A percentile compares a stretch with the other conserved stretches of the same genome.
These are phyloP conservation scores for Ogataea philodendri DNA, from an alignment of 805 yeast species.

Conservation along the genomic window DNA sequence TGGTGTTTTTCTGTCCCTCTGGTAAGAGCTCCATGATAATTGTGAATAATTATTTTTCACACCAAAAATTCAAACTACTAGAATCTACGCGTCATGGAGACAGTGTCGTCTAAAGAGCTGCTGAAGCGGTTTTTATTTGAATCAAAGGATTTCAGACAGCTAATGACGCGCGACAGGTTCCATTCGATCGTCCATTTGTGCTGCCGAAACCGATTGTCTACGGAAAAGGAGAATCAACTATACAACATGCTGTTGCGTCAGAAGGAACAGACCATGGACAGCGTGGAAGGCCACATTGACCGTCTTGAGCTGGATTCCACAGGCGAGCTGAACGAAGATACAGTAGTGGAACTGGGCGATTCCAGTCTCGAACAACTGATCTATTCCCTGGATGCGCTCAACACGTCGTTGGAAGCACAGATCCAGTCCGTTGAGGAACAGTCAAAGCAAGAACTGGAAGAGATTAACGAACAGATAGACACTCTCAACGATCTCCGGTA, in stretches of 20 bases:
- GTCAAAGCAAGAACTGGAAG: conserved; percentile 17
- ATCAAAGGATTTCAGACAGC: conserved; percentile 24
- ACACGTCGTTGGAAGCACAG: conserved; percentile 31
- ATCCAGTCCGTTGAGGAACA: conserved; percentile 19
- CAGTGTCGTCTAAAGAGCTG: conserved; percentile 23
- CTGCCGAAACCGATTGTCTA: conserved; percentile 7
- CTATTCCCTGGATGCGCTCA: conserved; percentile 28
- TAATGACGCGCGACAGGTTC: conserved; percentile 22
- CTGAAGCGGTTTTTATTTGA: conserved; percentile 23
- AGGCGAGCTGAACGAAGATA: conserved; percentile 9
- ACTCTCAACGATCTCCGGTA: conserved; percentile 32
- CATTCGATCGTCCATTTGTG: conserved; percentile 17
- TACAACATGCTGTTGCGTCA: conserved; percentile 18
- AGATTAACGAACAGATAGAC: conserved; percentile 29
- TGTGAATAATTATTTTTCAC: neutral
- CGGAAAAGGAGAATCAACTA: conserved; percentile 13
- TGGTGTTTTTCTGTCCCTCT: conserved; percentile 51
- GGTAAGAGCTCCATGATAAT: conserved; percentile 42
- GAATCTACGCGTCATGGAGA: conserved; percentile 7
- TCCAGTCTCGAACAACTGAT: conserved; percentile 20
- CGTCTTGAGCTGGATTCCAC: conserved; percentile 12
- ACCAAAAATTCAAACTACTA: neutral
- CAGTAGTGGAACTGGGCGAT: conserved; percentile 15
- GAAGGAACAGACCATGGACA: conserved; percentile 11
- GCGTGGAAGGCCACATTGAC: conserved; percentile 17